These are phyloP conservation scores for Ilyonectria mors-panacis DNA, from an alignment of 2,329 filamentous ascomycete species.

Conservation along the genomic window DNA sequence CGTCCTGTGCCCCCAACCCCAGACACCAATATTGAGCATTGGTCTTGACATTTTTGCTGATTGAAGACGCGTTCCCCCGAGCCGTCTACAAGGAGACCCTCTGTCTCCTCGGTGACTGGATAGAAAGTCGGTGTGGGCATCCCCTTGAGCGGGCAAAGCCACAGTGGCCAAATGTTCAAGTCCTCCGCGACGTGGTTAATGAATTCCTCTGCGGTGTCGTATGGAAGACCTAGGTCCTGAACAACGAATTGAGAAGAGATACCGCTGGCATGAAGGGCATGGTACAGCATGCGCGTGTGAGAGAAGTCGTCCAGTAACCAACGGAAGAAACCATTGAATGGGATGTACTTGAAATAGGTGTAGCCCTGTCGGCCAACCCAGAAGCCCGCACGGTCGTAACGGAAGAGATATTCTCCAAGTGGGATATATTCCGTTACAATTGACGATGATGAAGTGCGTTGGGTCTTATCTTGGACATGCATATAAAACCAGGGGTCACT, in stretches of 20 bases:
- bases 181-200: slow-evolving; percentile 48
- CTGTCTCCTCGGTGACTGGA: slow-evolving; percentile 1
- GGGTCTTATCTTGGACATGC: slow-evolving; percentile 63
- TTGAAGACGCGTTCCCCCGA: no score
- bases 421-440: slow-evolving; percentile 43
- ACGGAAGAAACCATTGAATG: slow-evolving; percentile 72
- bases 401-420: slow-evolving; percentile 68
- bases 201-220: slow-evolving; percentile 57
- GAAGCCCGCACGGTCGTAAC: slow-evolving; percentile 76
- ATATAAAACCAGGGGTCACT: slow-evolving; percentile 77
- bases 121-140: slow-evolving; percentile 43
- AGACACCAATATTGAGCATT: slow-evolving; percentile 76
- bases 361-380: slow-evolving; percentile 75
- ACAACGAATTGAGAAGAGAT: slow-evolving; percentile 71
- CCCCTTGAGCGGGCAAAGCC: slow-evolving; percentile 46
- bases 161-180: slow-evolving; percentile 48
- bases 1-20: slow-evolving; percentile 76
- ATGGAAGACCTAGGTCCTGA: slow-evolving; percentile 74
- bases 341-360: slow-evolving; percentile 62
- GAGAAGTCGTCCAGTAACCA: slow-evolving; percentile 73
- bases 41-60: slow-evolving; percentile 14
- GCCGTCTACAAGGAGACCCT: no score
- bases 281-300: slow-evolving; percentile 74
- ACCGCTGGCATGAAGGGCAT: slow-evolving; percentile 72
- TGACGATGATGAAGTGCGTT: neutral